Conservation (phyloP, 306 rosid species). For the Vigna radiata region DNA sequence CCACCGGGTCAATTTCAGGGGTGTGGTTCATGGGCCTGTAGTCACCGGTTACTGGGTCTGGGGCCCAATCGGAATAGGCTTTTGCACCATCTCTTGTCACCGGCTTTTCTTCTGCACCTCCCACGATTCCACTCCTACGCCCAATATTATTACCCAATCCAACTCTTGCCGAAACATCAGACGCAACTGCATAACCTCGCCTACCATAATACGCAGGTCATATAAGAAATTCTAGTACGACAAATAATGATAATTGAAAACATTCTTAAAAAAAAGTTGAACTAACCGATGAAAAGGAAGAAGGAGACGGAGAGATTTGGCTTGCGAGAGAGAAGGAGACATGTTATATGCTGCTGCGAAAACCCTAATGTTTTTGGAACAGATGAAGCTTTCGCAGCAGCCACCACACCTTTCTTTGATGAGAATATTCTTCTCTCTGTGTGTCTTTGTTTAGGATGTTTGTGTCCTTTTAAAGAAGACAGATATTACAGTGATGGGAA, state of each 20-base stretch:
- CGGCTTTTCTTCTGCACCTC: slow-evolving; percentile 44
- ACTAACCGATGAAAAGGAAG: slow-evolving; percentile 38
- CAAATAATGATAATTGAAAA: background rate
- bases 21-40: slow-evolving; percentile 53
- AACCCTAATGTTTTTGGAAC: background rate
- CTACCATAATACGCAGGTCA: background rate
- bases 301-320: slow-evolving; percentile 5
- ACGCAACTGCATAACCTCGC: slow-evolving; percentile 52
- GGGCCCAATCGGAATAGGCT: slow-evolving; percentile 53
- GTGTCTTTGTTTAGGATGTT: background rate
- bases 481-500: background rate
- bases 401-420: background rate
- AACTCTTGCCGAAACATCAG: slow-evolving; percentile 35
- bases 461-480: background rate
- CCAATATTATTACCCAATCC: slow-evolving; percentile 37
- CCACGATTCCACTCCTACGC: slow-evolving; percentile 27
- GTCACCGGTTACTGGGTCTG: slow-evolving; percentile 61
- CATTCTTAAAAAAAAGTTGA: background rate
- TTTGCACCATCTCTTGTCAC: slow-evolving; percentile 25
- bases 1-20: slow-evolving; percentile 56
- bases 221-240: background rate
- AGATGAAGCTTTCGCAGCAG: slow-evolving; percentile 37
- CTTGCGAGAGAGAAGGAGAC: slow-evolving; percentile 43
- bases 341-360: slow-evolving; percentile 41
- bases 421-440: background rate